Percentiles rank a stretch among this genome's conserved stretches.
phyloP scores from a whole-genome alignment of 208 protist species.

The Herpetomonas samuelpessoai region DNA sequence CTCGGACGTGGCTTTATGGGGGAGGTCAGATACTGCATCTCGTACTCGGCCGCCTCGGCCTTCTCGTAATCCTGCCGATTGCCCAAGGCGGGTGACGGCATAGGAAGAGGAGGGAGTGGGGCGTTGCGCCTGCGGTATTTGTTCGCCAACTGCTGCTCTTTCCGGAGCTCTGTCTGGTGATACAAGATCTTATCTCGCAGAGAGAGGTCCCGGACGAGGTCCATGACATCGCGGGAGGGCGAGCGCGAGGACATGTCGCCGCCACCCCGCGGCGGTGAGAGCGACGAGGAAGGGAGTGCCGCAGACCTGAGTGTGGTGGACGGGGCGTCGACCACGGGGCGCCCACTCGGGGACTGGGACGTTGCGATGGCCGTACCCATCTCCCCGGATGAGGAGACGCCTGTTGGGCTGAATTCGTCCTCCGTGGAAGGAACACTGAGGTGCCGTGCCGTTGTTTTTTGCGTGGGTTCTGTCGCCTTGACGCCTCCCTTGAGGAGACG shows the following conservation, averaged over 20 bases:
- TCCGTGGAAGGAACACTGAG: neutral
- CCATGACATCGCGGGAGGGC: neutral
- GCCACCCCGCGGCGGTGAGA: no score
- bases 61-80: conserved; percentile 18
- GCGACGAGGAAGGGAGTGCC: no score
- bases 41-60: conserved; percentile 18
- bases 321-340: neutral
- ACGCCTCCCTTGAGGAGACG: conserved; percentile 15
- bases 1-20: conserved; percentile 10
- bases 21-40: conserved; percentile 17
- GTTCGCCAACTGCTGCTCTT: conserved; percentile 51
- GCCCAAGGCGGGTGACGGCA: conserved; percentile 4
- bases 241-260: neutral
- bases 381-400: neutral
- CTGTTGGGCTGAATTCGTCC: neutral
- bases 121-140: conserved; percentile 38
- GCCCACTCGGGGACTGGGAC: neutral
- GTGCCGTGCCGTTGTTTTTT: no score
- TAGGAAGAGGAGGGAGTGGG: conserved; percentile 31
- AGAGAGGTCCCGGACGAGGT: conserved; percentile 21
- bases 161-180: conserved; percentile 50
- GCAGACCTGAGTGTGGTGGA: no score
- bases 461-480: neutral
- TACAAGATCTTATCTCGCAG: conserved; percentile 41
- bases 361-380: neutral